A percentile compares a stretch with the other conserved stretches of the same genome.
Evolutionary conservation across 495 filamentous ascomycete species (phyloP).

Genomic region (Chaetomium fimeti): DNA sequence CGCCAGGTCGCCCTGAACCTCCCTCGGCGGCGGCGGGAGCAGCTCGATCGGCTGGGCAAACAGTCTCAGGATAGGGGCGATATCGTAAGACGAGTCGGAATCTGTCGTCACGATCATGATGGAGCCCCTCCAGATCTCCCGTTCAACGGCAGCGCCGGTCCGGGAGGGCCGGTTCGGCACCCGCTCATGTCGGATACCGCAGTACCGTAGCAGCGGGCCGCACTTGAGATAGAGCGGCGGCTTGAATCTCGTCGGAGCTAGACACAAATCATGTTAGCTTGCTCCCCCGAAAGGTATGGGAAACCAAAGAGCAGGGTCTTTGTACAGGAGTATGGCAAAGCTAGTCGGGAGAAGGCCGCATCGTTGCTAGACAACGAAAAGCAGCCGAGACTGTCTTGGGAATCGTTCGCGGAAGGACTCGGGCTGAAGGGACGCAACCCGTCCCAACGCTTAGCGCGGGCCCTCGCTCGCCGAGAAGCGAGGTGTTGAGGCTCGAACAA

Average conservation of each 20-base stretch:
- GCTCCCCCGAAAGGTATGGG: neutral
- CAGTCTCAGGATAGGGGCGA: slow-evolving; percentile 70
- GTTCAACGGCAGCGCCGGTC: slow-evolving; percentile 45
- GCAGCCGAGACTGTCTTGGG: slow-evolving; percentile 25
- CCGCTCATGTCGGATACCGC: slow-evolving; percentile 66
- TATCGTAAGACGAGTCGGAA: slow-evolving; percentile 74
- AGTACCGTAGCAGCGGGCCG: slow-evolving; percentile 85
- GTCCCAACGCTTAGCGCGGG: slow-evolving; percentile 23
- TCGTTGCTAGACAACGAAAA: slow-evolving; percentile 28
- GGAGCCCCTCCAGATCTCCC: slow-evolving; percentile 87
- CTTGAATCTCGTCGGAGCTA: slow-evolving; percentile 67
- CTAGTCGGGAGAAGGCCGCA: slow-evolving; percentile 12
- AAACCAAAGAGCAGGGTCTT: slow-evolving; percentile 15
- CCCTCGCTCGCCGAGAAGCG: slow-evolving; percentile 15
- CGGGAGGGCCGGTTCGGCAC: slow-evolving; percentile 33
- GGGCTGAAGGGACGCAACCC: slow-evolving; percentile 28
- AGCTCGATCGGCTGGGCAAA: slow-evolving; percentile 86
- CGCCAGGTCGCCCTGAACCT: slow-evolving; percentile 65
- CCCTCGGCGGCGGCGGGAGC: slow-evolving; percentile 72
- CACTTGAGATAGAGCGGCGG: slow-evolving; percentile 83
- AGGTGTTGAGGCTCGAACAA: slow-evolving; percentile 21
- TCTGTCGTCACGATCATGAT: slow-evolving; percentile 93
- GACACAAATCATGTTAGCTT: slow-evolving; percentile 16
- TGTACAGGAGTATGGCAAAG: slow-evolving; percentile 24
- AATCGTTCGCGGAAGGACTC: slow-evolving; percentile 23